Base-by-base conservation (phyloP, 129 eudicot genomes). In the Flaveria trinervia region DNA sequence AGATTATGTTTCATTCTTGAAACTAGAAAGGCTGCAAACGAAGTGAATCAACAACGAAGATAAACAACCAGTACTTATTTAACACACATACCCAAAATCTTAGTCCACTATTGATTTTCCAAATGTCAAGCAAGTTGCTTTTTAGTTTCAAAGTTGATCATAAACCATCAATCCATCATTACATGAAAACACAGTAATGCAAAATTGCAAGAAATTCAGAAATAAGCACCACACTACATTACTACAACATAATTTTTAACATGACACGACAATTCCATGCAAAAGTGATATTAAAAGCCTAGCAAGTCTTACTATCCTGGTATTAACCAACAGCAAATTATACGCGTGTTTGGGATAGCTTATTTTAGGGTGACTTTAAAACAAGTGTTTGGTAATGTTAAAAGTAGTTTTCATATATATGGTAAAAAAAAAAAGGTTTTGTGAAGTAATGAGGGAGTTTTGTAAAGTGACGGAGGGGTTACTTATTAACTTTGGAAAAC, bases 11-110 rank as follows among this genome's bases (percentile, higher is more conserved):
- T 57, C 15, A 15, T 3, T 23, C 65, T 22, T 10, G 33, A 22
- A 57, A 57, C 23, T 49, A 25, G 45, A 68, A 20, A 9, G 20
- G 22, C 15, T 45, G 73, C 13, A 45, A 68, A 45, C 39, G 9
- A 9, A 46, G 41, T 68, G 39, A 68, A 55, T n/a, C 14, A 39
- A 20, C 16, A 16, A 49, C 26, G 18, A 43, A n/a, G 20, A 60
- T 43, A 61, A 7, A 59, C 23, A 61, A 11, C 57, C 57, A 45
- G 33, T 44, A 74, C 79, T 25, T 44, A 44, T 74, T 22, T 23
- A 45, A 46, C 78, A 9, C 60, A 16, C 9, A 22, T 55, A 57
- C 5, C 59, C 45, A 43, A 23, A 74, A 33, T 28, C 23, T 10
- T 9, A 74, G 78, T 60, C 60, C 70, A 60, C 50, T 45, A 45